Base-by-base conservation (phyloP, 306 rosid genomes). In the Rosa multiflora region DNA sequence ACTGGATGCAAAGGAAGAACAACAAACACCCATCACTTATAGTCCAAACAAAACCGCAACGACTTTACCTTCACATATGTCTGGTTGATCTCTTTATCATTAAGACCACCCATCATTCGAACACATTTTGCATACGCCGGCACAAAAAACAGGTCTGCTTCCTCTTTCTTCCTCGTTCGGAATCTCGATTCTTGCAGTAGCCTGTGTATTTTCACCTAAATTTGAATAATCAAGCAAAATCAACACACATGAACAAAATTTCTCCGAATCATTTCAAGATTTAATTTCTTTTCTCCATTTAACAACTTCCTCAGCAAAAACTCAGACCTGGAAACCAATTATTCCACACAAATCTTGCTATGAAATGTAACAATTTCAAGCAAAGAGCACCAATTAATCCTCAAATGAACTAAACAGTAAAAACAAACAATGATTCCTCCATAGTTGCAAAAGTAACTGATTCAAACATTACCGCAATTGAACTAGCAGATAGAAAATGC, bases 181-280 rank as follows among this genome's bases (percentile, higher is more conserved):
- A 84, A 87, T 73, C 79, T 89, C 2, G 99, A 95, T 68, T 82
- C 73, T 66, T 79, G 82, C 32, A 95, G 90, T 55, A 93, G 83
- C 89, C 86, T 93, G 87, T 95, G 98, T 85, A 95, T 89, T 83
- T 95, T 95, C 67, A 95, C 99, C 99, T 95, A 76, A 80, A 87
- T 77, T 67, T 9, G 4, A 32, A 72, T 39, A 21, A 10, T 20
- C 23, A 47, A 35, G 15, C 62, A 40, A 40, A 4, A 40, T 40
- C 44, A 40, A 40, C 5, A 32, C 37, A 5, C 44, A 40, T 5
- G 44, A 40, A 40, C 5, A 40, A 40, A 6, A 40, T 40, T 40
- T 40, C 5, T 40, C 8, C 44, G 1, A 40, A 40, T 4, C 44
- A 40, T 40, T 40, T 40, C 44, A 40, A 40, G 44, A 40, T 40